phyloP scores from a whole-genome alignment of 768 basidiomycete species.

The Phylloporus arenicola region DNA sequence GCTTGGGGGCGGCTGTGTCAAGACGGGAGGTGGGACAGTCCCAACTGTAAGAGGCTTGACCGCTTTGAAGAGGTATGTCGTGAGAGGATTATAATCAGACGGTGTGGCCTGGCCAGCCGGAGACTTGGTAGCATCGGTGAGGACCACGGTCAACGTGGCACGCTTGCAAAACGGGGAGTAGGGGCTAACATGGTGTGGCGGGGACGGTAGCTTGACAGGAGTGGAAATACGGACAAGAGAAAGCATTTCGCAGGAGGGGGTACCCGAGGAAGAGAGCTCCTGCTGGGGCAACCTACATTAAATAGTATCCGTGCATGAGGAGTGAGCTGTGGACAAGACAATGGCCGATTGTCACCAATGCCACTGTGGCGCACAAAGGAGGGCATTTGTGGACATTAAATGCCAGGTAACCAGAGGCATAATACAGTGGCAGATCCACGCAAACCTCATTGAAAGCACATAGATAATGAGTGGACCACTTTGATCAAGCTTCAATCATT shows the following conservation, averaged over 20 bases:
- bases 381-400: slow-evolving; percentile 3
- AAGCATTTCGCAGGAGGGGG: slow-evolving; percentile 6
- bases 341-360: slow-evolving; percentile 7
- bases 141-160: neutral
- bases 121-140: neutral
- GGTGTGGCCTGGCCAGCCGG: neutral
- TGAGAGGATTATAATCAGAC: neutral
- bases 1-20: neutral
- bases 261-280: neutral
- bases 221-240: slow-evolving; percentile 4
- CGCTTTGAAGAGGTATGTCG: neutral
- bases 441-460: neutral
- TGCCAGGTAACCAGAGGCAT: neutral
- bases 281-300: slow-evolving; percentile 4
- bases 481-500: too few relatives aligned
- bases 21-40: neutral
- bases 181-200: neutral
- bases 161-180: slow-evolving; percentile 2
- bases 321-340: slow-evolving; percentile 12
- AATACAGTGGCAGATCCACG: neutral
- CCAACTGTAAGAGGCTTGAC: neutral
- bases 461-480: too few relatives aligned
- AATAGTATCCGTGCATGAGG: slow-evolving; percentile 8
- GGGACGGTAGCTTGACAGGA: slow-evolving; percentile 3
- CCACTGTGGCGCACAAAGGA: slow-evolving; percentile 9